phyloP scores from a whole-genome alignment of 208 protist species.

The Vickermania spadyakhi region DNA sequence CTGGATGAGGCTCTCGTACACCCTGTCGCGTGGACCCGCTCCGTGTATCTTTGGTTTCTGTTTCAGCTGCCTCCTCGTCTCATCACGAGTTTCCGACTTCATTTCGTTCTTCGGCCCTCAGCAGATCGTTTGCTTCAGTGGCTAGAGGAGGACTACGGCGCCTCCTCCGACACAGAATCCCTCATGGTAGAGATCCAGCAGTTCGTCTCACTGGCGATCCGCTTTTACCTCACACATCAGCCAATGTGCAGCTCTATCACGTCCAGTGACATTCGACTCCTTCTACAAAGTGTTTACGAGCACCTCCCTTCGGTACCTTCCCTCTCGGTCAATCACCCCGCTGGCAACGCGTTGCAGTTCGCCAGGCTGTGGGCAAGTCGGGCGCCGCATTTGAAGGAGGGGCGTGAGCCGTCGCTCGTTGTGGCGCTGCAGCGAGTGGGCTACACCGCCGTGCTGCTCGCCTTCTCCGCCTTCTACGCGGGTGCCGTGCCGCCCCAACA shows the following conservation, averaged over 20 bases:
- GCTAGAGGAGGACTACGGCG: constrained; percentile 14
- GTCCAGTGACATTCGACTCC: constrained; percentile 39
- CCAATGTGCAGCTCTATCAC: constrained; percentile 66
- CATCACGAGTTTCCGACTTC: constrained; percentile 65
- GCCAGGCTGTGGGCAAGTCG: constrained; percentile 42
- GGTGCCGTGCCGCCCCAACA: constrained; percentile 40
- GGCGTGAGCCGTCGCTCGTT: constrained; percentile 26
- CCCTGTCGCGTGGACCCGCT: constrained; percentile 6
- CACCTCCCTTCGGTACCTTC: constrained; percentile 34
- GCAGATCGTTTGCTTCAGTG: constrained; percentile 26
- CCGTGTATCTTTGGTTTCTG: constrained; percentile 60
- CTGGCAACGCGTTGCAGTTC: constrained; percentile 55
- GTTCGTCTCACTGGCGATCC: constrained; percentile 21
- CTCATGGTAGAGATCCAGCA: background rate
- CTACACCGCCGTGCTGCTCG: constrained; percentile 64
- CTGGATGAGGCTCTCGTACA: constrained; percentile 30
- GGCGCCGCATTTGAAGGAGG: background rate
- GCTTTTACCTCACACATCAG: constrained; percentile 56
- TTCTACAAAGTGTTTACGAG: constrained; percentile 56
- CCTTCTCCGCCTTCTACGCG: constrained; percentile 71
- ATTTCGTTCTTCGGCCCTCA: constrained; percentile 47
- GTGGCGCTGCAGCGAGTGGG: constrained; percentile 44
- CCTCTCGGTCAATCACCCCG: background rate
- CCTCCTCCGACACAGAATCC: background rate
- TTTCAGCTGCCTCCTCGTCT: constrained; percentile 57